phyloP scores from a whole-genome alignment of 208 protist genomes.

The Trypanosoma cruzi region DNA sequence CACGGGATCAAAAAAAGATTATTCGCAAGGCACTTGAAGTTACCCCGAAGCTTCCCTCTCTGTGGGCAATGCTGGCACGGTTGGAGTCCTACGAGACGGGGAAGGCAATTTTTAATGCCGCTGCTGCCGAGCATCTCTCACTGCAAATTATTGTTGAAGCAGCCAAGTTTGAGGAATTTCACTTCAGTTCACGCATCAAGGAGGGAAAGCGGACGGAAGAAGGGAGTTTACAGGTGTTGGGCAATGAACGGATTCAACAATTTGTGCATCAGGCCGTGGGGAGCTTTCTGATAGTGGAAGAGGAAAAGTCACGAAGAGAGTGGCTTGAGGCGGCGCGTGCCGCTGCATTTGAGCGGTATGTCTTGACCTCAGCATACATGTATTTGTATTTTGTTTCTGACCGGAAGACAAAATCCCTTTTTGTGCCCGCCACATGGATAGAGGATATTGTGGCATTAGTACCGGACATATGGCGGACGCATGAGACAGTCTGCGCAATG shows the following conservation, averaged over 20 bases:
- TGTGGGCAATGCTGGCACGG: conserved; percentile 74
- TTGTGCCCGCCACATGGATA: conserved; percentile 43
- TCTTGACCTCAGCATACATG: conserved; percentile 71
- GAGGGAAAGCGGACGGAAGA: not conserved
- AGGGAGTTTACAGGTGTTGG: not conserved
- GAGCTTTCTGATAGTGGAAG: conserved; percentile 22
- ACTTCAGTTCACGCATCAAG: conserved; percentile 1
- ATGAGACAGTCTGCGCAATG: conserved; percentile 54
- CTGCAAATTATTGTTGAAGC: conserved; percentile 75
- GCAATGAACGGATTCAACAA: conserved; percentile 21
- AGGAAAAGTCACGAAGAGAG: conserved; percentile 31
- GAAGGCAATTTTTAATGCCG: conserved; percentile 69
- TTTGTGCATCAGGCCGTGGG: conserved; percentile 25
- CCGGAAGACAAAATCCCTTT: conserved; percentile 15
- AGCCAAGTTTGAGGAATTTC: conserved; percentile 77
- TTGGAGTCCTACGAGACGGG: conserved; percentile 59
- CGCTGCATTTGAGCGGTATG: conserved; percentile 34
- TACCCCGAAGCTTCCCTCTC: conserved; percentile 54
- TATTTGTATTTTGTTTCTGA: conserved; percentile 48
- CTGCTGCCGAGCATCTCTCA: conserved; percentile 56
- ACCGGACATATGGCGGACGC: conserved; percentile 23
- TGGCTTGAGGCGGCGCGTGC: conserved; percentile 27
- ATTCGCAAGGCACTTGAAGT: conserved; percentile 67
- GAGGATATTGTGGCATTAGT: conserved; percentile 49
- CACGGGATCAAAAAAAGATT: conserved; percentile 55